phyloP scores from a whole-genome alignment of 2,329 filamentous ascomycete genomes.

The Colletotrichum ledebouriae region DNA sequence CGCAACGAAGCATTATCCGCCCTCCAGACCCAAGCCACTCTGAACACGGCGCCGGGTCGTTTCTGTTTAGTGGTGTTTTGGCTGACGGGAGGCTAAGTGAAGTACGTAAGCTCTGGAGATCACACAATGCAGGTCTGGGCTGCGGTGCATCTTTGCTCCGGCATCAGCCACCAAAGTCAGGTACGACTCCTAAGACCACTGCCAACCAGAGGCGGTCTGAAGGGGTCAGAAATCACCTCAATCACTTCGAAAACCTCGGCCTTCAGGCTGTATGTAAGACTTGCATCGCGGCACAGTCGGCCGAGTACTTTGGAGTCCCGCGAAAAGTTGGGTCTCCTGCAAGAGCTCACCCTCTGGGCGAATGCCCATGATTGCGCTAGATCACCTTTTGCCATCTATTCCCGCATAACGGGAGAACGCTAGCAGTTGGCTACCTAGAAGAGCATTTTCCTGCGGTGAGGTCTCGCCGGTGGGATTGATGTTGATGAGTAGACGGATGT shows the following conservation, averaged over 20 bases:
- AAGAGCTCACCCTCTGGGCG: neutral
- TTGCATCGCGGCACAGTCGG: constrained; percentile 6
- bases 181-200: constrained; percentile 1
- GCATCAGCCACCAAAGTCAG: neutral
- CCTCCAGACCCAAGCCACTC: constrained; percentile 18
- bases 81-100: constrained; percentile 8
- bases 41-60: neutral
- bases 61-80: constrained; percentile 14
- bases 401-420: neutral
- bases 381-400: neutral
- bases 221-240: constrained; percentile 13
- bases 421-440: too few species aligned
- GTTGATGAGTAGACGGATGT: neutral
- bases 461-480: neutral
- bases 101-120: constrained; percentile 12
- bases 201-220: neutral
- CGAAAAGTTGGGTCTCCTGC: neutral
- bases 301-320: constrained; percentile 8
- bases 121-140: constrained; percentile 18
- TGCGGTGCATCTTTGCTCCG: neutral
- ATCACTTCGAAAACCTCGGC: constrained; percentile 28
- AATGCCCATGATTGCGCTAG: neutral
- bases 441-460: too few species aligned
- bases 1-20: constrained; percentile 11
- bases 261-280: constrained; percentile 4